Conservation (phyloP, 768 basidiomycete species). For the Termitomyces eurrhizus region DNA sequence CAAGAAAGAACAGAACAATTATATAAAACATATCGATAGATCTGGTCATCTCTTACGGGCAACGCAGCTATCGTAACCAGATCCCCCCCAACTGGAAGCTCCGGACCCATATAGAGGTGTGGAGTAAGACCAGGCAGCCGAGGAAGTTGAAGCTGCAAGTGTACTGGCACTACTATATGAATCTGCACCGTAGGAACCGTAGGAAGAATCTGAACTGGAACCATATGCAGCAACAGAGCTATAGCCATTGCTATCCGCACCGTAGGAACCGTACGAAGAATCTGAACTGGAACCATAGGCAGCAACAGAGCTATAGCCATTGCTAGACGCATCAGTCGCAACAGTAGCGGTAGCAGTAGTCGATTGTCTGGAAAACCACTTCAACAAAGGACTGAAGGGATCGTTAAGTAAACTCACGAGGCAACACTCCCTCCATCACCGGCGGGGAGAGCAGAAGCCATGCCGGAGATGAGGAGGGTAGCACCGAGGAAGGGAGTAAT, state of each 20-base stretch:
- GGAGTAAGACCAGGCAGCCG: constrained; percentile 26
- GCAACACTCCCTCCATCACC: constrained; percentile 28
- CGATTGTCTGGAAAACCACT: neutral
- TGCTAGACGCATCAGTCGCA: neutral
- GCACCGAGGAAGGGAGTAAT: constrained; percentile 52
- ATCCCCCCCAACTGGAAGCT: constrained; percentile 49
- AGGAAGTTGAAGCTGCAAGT: constrained; percentile 21
- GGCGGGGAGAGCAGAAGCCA: constrained; percentile 43
- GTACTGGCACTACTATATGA: constrained; percentile 16
- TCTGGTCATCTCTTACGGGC: constrained; percentile 46
- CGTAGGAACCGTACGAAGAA: constrained; percentile 18
- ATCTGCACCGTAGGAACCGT: constrained; percentile 20
- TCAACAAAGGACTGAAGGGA: neutral
- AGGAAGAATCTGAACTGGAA: constrained; percentile 18
- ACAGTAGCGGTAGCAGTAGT: neutral
- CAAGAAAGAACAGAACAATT: neutral
- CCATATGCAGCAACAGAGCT: constrained; percentile 11
- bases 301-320: constrained; percentile 10
- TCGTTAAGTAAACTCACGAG: constrained; percentile 26
- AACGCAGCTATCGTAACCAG: constrained; percentile 64
- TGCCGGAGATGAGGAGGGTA: constrained; percentile 48
- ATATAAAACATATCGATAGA: neutral
- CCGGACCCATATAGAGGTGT: constrained; percentile 62
- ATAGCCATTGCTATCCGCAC: constrained; percentile 13
- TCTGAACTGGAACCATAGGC: constrained; percentile 20